Evolutionary conservation across 169 alveolate genomes (phyloP).

Genomic region (Pseudocohnilembus persalinus): DNA sequence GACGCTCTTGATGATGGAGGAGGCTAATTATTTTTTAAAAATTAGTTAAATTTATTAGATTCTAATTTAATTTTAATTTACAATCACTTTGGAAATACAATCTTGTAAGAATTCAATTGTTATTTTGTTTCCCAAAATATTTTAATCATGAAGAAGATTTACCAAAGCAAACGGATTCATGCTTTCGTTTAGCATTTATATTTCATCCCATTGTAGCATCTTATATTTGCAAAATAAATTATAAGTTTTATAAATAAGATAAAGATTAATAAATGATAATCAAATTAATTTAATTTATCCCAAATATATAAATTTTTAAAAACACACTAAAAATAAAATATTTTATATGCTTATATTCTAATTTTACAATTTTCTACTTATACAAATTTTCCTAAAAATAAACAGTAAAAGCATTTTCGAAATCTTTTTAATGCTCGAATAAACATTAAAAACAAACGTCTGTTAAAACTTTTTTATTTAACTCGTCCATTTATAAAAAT

Average conservation of each 20-base stretch:
- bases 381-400: too few species aligned
- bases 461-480: too few species aligned
- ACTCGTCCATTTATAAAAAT: background rate
- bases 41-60: background rate
- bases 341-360: too few species aligned
- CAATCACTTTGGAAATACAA: background rate
- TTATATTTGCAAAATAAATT: too few species aligned
- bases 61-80: too few species aligned
- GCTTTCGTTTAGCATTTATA: too few species aligned
- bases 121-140: background rate
- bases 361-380: background rate
- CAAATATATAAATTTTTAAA: background rate
- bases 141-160: constrained; percentile 5
- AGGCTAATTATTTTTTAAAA: background rate
- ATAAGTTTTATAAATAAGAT: too few species aligned
- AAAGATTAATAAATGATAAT: too few species aligned
- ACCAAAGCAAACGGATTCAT: constrained; percentile 27
- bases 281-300: background rate
- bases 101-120: constrained; percentile 25
- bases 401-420: background rate
- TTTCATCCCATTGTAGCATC: too few species aligned
- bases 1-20: constrained; percentile 4
- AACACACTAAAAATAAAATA: too few species aligned
- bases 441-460: background rate
- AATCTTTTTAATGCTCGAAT: background rate